Evolutionary conservation across 2,329 filamentous ascomycete genomes (phyloP), one percentile per base, ranked within the genome.

Genomic region (Phoma sp.): DNA sequence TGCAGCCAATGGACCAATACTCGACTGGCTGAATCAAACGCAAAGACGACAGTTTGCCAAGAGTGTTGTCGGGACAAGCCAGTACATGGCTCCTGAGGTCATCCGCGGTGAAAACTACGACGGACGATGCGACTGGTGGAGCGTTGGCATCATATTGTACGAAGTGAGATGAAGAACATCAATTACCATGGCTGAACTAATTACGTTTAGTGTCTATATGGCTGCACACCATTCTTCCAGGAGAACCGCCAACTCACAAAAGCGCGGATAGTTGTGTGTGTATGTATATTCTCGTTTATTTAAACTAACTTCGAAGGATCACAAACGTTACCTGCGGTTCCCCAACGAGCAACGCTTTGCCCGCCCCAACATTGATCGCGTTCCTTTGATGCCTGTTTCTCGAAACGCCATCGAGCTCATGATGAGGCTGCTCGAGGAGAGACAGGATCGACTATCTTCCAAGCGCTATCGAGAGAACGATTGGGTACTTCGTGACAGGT

Each of bases 61-160:
- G 62, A 96, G 92, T 38, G 87, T 96, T 1, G 93, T 98, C 10
- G 93, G 93, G 2, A 98, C 95, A 2, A 96, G 92, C 72, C 93
- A 97, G 71, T 98, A 98, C 78, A 98, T 97, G 95, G 93, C 95
- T 0, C 93, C 93, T 2, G 95, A 98, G 78, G 91, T 98, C 15
- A 88, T 97, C 53, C 81, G 84, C 61, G 91, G 93, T 23, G 84
- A 92, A 42, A 78, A 83, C 30, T 98, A 98, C 73, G 95, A 98
- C 76, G 93, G 91, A 25, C 84, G 93, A 68, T 98, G 93, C 76
- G 93, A 98, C 76, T 98, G 85, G 92, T 98, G 91, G 93, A 97
- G 93, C 76, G 85, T 98, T 64, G 93, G 92, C 47, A 87, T 98
- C 69, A 97, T 98, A 69, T 77, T 98, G 51, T 98, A 91, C 68